A percentile compares a stretch with the other conserved stretches of the same genome.
These are phyloP conservation scores for Penicillium longicatenatum DNA, from an alignment of 495 filamentous ascomycete species.

Conservation along the genomic window DNA sequence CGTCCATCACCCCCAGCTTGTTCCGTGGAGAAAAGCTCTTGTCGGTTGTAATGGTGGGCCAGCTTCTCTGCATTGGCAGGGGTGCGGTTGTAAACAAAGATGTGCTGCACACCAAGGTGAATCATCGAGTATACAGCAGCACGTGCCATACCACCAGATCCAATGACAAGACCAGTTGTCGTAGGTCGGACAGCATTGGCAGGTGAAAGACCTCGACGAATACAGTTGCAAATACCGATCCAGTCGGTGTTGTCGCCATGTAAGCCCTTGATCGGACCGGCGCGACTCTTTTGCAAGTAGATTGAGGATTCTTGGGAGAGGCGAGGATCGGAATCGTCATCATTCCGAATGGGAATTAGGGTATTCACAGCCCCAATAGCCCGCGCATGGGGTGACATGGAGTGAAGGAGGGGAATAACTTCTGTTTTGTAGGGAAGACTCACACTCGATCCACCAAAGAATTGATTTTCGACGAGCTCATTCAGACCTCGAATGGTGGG, in stretches of 20 bases:
- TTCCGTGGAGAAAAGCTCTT: slow-evolving; percentile 30
- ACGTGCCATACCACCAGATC: slow-evolving; percentile 79
- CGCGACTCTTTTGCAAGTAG: slow-evolving; percentile 60
- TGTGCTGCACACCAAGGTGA: slow-evolving; percentile 71
- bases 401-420: slow-evolving; percentile 66
- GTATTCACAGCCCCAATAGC: slow-evolving; percentile 82
- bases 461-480: slow-evolving; percentile 59
- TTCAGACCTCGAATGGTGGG: slow-evolving; percentile 65
- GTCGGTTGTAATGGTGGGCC: slow-evolving; percentile 66
- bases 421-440: slow-evolving; percentile 75
- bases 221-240: slow-evolving; percentile 71
- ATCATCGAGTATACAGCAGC: slow-evolving; percentile 80
- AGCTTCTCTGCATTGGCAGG: slow-evolving; percentile 60
- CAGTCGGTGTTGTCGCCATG: slow-evolving; percentile 86
- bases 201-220: slow-evolving; percentile 73
- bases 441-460: slow-evolving; percentile 76
- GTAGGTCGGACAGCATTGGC: slow-evolving; percentile 71
- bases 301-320: slow-evolving; percentile 38
- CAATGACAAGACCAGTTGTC: slow-evolving; percentile 70
- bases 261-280: slow-evolving; percentile 63
- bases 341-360: slow-evolving; percentile 66
- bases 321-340: slow-evolving; percentile 48
- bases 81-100: slow-evolving; percentile 74
- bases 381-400: slow-evolving; percentile 70
- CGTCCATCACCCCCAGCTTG: slow-evolving; percentile 20